These are phyloP conservation scores for Tricholoma bakamatsutake DNA, from an alignment of 768 basidiomycete species.

Conservation along the genomic window DNA sequence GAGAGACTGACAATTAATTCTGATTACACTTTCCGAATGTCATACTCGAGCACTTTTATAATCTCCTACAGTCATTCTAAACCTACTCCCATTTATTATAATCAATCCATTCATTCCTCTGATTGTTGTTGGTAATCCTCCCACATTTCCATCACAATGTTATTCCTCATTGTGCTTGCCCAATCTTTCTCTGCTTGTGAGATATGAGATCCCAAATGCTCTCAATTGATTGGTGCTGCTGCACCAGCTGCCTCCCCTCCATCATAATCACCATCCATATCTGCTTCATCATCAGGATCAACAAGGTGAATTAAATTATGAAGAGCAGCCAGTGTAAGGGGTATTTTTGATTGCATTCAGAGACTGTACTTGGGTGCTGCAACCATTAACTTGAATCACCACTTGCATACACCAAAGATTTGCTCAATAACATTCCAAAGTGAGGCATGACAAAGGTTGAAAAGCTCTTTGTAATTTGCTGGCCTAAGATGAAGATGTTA, in stretches of 20 bases:
- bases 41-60: slow-evolving; percentile 10
- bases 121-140: slow-evolving; percentile 11
- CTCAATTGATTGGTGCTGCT: slow-evolving; percentile 5
- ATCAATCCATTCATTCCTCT: neutral
- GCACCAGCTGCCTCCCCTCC: neutral
- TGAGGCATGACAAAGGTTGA: too few relatives aligned
- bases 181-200: slow-evolving; percentile 13
- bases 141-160: slow-evolving; percentile 22
- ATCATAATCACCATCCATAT: slow-evolving; percentile 4
- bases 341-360: slow-evolving; percentile 17
- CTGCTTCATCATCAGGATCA: slow-evolving; percentile 13
- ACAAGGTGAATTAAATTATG: slow-evolving; percentile 24
- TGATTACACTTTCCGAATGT: slow-evolving; percentile 3
- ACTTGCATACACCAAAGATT: slow-evolving; percentile 23
- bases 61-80: neutral
- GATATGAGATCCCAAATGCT: slow-evolving; percentile 7
- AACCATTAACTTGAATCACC: slow-evolving; percentile 14
- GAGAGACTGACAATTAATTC: neutral
- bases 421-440: slow-evolving; percentile 33
- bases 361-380: slow-evolving; percentile 10
- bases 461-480: slow-evolving; percentile 31
- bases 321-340: slow-evolving; percentile 16
- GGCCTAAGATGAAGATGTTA: slow-evolving; percentile 21
- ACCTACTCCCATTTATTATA: neutral
- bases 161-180: slow-evolving; percentile 14